Conservation (phyloP, 441 rosid genomes). For the Theobroma grandiflorum region DNA sequence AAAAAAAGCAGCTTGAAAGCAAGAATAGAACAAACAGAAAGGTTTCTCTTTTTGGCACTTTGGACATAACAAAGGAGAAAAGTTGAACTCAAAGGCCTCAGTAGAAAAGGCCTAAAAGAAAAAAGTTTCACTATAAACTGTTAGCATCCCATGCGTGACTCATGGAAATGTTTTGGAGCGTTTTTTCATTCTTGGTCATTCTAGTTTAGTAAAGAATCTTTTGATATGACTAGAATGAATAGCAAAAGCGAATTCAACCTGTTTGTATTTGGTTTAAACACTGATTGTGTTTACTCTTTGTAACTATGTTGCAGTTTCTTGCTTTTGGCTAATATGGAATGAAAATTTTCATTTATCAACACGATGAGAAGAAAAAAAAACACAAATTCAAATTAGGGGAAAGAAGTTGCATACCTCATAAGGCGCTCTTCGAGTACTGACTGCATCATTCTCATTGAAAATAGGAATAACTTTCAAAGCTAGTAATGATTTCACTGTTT, state of each 20-base stretch:
- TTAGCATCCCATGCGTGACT: background rate
- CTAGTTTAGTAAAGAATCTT: conserved; percentile 13
- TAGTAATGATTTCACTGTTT: conserved; percentile 52
- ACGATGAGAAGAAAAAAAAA: background rate
- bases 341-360: background rate
- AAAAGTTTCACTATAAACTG: background rate
- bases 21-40: conserved; percentile 11
- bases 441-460: conserved; percentile 61
- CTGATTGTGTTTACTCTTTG: no score
- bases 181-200: conserved; percentile 8
- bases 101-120: background rate
- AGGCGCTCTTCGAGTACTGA: conserved; percentile 61
- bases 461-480: conserved; percentile 55
- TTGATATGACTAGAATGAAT: background rate
- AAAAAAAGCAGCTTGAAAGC: conserved; percentile 4
- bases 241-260: conserved; percentile 1
- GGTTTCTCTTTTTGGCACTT: conserved; percentile 14
- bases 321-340: no score
- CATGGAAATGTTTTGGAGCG: background rate
- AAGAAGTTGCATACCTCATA: conserved; percentile 43
- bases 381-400: background rate
- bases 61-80: background rate
- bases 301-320: no score
- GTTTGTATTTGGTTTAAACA: no score
- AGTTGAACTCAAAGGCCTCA: background rate